phyloP scores from a whole-genome alignment of 179 eudicot genomes.

The Camellia oleifera region DNA sequence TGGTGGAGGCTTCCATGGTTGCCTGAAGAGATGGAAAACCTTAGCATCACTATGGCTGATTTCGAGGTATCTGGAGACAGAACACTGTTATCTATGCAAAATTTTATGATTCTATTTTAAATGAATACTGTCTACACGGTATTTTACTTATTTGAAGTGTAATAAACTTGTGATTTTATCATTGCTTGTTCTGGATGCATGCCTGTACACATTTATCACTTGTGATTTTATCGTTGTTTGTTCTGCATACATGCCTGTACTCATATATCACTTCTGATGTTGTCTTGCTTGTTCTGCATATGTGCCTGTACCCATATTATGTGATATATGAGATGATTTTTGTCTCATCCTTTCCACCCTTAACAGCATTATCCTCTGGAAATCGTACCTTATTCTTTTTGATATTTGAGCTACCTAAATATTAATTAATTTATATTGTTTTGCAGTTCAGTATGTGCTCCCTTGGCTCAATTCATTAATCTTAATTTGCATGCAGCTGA shows the following conservation, averaged over 20 bases:
- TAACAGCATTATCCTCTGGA: not conserved
- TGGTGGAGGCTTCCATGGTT: slow-evolving; percentile 77
- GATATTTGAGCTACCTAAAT: not conserved
- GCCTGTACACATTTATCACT: not conserved
- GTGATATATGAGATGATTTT: not conserved
- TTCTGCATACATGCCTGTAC: not conserved
- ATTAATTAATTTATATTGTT: not conserved
- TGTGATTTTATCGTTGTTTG: no score
- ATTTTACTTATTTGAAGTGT: not conserved
- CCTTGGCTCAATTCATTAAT: not conserved
- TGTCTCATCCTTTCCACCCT: not conserved
- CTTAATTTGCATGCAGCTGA: not conserved
- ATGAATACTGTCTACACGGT: not conserved
- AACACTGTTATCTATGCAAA: not conserved
- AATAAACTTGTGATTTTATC: not conserved
- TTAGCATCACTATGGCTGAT: slow-evolving; percentile 73
- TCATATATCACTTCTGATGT: not conserved
- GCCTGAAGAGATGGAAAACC: slow-evolving; percentile 62
- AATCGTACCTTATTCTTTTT: not conserved
- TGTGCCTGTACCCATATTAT: not conserved
- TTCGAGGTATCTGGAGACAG: slow-evolving; percentile 62
- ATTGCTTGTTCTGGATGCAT: not conserved
- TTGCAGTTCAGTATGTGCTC: not conserved
- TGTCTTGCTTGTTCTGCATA: not conserved
- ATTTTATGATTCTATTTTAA: not conserved